A percentile compares a stretch with the other conserved stretches of the same genome.
Evolutionary conservation across 2,329 filamentous ascomycete genomes (phyloP).

Genomic region (Fonsecaea monophora): DNA sequence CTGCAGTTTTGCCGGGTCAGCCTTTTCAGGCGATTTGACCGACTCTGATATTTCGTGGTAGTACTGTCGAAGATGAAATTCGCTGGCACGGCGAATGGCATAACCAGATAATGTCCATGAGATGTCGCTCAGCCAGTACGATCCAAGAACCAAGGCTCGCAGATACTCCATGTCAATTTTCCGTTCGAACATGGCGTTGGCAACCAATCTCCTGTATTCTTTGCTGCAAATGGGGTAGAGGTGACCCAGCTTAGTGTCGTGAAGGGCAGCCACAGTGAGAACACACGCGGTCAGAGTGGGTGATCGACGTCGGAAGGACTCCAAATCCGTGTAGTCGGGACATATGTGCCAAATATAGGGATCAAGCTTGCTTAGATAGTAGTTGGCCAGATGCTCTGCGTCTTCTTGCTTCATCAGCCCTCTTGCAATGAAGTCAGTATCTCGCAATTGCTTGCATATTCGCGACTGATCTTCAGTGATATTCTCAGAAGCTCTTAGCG

Average conservation of each 20-base stretch:
- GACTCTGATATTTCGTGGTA: slow-evolving; percentile 47
- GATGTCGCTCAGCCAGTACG: slow-evolving; percentile 64
- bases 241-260: slow-evolving; percentile 47
- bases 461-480: slow-evolving; percentile 42
- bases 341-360: slow-evolving; percentile 58
- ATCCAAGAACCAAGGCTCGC: slow-evolving; percentile 60
- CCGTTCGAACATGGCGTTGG: slow-evolving; percentile 60
- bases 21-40: slow-evolving; percentile 37
- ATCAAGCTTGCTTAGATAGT: slow-evolving; percentile 54
- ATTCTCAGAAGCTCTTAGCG: slow-evolving; percentile 43
- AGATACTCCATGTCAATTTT: slow-evolving; percentile 60
- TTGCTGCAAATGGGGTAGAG: slow-evolving; percentile 53
- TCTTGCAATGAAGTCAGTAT: slow-evolving; percentile 58
- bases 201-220: slow-evolving; percentile 61
- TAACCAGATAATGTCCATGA: slow-evolving; percentile 54
- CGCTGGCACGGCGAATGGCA: slow-evolving; percentile 53
- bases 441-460: slow-evolving; percentile 48
- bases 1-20: slow-evolving; percentile 35
- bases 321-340: slow-evolving; percentile 55
- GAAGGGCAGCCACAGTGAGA: slow-evolving; percentile 57
- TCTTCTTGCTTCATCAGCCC: slow-evolving; percentile 55
- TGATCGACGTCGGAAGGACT: slow-evolving; percentile 56
- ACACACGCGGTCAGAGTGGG: slow-evolving; percentile 59
- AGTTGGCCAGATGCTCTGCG: slow-evolving; percentile 50
- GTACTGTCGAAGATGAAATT: slow-evolving; percentile 52